These are phyloP conservation scores for Acorus gramineus DNA, from an alignment of 106 monocot genomes.

Conservation along the genomic window DNA sequence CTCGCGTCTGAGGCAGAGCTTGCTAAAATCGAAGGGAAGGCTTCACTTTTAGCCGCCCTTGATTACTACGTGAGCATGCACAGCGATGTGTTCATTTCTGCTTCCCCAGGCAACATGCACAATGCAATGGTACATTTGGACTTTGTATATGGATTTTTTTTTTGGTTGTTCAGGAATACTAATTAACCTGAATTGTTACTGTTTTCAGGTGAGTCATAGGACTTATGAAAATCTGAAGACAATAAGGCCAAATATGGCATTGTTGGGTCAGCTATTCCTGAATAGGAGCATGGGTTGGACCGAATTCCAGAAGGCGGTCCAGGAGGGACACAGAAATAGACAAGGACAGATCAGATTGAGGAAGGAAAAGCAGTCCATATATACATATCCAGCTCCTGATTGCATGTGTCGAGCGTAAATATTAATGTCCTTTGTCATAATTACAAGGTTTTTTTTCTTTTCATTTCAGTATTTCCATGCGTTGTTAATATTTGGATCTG, in stretches of 20 bases:
- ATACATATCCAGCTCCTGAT: conserved; percentile 80
- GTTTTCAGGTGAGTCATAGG: conserved; percentile 46
- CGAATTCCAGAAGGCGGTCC: conserved; percentile 54
- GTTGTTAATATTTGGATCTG: too few species aligned
- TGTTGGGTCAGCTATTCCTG: conserved; percentile 66
- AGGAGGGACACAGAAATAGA: conserved; percentile 50
- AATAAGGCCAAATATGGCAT: conserved; percentile 60
- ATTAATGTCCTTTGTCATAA: neutral
- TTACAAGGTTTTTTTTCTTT: too few species aligned
- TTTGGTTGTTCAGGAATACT: neutral
- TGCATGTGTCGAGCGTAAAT: conserved; percentile 72
- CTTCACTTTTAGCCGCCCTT: conserved; percentile 87
- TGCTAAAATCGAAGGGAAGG: conserved; percentile 69
- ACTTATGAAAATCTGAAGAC: conserved; percentile 76
- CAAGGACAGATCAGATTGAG: conserved; percentile 62
- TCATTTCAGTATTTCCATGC: too few species aligned
- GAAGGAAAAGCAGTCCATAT: conserved; percentile 71
- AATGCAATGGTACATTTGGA: conserved; percentile 68
- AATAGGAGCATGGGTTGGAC: conserved; percentile 72
- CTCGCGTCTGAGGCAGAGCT: conserved; percentile 65
- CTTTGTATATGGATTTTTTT: neutral
- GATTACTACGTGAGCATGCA: conserved; percentile 93
- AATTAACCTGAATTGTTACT: neutral
- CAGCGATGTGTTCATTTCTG: conserved; percentile 86
- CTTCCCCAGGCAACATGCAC: conserved; percentile 96